phyloP scores from a whole-genome alignment of 164 flowering plant species.

The Magnolia sinica region DNA sequence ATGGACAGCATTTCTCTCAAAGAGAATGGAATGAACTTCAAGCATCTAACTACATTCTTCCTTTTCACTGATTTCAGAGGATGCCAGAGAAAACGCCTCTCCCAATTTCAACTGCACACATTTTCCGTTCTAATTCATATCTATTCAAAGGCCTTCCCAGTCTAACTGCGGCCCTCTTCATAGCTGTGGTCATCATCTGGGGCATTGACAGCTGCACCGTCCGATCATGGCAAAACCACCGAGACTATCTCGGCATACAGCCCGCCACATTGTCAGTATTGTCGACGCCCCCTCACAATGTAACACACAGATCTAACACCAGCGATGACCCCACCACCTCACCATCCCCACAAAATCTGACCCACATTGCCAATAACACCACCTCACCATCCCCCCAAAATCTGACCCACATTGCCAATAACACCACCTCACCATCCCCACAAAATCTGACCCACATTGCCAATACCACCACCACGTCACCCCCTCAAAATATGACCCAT shows the following conservation, averaged over 20 bases:
- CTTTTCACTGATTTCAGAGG: conserved; percentile 15
- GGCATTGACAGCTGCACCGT: conserved; percentile 49
- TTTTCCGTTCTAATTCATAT: conserved; percentile 31
- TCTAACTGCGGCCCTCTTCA: conserved; percentile 33
- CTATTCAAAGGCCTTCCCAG: conserved; percentile 44
- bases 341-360: background rate
- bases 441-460: background rate
- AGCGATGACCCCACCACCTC: background rate
- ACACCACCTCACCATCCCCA: background rate
- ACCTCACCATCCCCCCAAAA: too few species aligned
- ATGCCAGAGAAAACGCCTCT: conserved; percentile 54
- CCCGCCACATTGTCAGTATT: background rate
- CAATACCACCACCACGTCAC: background rate
- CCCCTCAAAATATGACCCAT: conserved; percentile 7
- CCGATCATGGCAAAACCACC: conserved; percentile 33
- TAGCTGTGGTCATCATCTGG: conserved; percentile 59
- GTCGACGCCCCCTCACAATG: background rate
- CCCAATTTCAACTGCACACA: conserved; percentile 19
- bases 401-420: background rate
- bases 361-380: background rate
- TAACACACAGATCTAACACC: background rate
- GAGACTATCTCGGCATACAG: conserved; percentile 19
- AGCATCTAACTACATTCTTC: background rate
- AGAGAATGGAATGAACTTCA: too few species aligned
- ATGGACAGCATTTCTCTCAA: background rate